A percentile compares a stretch with the other conserved stretches of the same genome.
phyloP scores from a whole-genome alignment of 768 basidiomycete genomes.

The Mrakia gelida region DNA sequence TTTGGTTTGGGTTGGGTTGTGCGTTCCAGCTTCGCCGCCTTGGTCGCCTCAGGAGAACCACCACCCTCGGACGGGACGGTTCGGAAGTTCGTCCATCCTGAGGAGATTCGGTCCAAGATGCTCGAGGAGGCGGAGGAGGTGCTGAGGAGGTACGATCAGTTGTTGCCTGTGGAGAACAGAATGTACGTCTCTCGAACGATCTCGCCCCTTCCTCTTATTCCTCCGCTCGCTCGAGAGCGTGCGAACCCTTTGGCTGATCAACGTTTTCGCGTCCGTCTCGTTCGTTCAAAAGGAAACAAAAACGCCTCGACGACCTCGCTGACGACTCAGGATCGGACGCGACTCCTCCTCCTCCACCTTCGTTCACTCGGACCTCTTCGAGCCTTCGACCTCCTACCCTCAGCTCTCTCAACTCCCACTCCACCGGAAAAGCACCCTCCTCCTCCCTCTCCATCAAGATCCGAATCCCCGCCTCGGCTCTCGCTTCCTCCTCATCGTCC shows the following conservation, averaged over 20 bases:
- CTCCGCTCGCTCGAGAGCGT: too few relatives aligned
- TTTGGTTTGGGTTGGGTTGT: not conserved
- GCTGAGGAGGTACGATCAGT: conserved; percentile 26
- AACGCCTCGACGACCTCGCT: conserved; percentile 3
- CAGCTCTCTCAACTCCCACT: not conserved
- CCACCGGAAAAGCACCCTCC: not conserved
- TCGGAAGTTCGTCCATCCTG: conserved; percentile 1
- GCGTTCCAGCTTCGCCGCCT: conserved; percentile 15
- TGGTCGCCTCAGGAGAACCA: conserved; percentile 8
- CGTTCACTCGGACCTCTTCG: not conserved
- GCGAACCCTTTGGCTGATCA: not conserved
- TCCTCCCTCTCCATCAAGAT: conserved; percentile 9
- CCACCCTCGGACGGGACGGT: not conserved
- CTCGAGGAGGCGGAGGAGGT: conserved; percentile 30
- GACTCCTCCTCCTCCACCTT: not conserved
- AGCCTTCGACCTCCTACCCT: not conserved
- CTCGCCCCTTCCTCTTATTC: too few relatives aligned
- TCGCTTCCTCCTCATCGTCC: not conserved
- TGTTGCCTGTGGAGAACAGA: conserved; percentile 22
- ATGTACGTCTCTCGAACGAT: not conserved
- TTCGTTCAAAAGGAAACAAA: not conserved
- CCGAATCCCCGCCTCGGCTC: not conserved
- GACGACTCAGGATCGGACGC: conserved; percentile 14
- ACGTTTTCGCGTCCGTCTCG: not conserved
- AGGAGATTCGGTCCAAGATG: conserved; percentile 19